These are phyloP conservation scores for Fraxinus pennsylvanica DNA, from an alignment of 257 asterid species.

Conservation along the genomic window DNA sequence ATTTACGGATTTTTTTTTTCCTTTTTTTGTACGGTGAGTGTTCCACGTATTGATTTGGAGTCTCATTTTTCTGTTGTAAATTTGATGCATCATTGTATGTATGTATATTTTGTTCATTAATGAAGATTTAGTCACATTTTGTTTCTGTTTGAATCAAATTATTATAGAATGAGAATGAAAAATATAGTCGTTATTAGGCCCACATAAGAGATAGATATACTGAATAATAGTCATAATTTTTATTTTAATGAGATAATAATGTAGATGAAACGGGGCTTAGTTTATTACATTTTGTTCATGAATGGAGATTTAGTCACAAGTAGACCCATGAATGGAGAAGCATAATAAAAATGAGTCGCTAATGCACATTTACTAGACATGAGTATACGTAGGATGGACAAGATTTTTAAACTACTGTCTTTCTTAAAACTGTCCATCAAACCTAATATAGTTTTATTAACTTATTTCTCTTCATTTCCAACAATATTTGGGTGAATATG, in stretches of 20 bases:
- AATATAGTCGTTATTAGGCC: too few relatives aligned
- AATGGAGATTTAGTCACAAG: not conserved
- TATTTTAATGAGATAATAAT: too few relatives aligned
- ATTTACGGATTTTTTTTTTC: not conserved
- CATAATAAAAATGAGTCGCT: too few relatives aligned
- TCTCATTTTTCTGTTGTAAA: not conserved
- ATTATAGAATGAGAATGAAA: too few relatives aligned
- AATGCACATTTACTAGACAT: too few relatives aligned
- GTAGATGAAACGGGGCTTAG: too few relatives aligned
- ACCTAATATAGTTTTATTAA: not conserved
- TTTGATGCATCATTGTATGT: not conserved
- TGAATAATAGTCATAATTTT: too few relatives aligned
- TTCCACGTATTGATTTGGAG: not conserved
- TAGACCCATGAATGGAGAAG: too few relatives aligned
- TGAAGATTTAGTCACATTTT: not conserved
- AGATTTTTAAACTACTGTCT: too few relatives aligned
- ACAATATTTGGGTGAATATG: not conserved
- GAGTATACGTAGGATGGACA: too few relatives aligned
- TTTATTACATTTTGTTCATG: not conserved
- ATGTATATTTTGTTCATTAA: not conserved
- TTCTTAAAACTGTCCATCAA: not conserved
- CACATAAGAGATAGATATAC: too few relatives aligned
- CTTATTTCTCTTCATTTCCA: not conserved
- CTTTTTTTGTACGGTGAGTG: not conserved
- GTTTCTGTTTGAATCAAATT: too few relatives aligned